Evolutionary conservation across 257 asterid genomes (phyloP), one percentile per base, ranked within the genome.

Genomic region (Fraxinus americana): DNA sequence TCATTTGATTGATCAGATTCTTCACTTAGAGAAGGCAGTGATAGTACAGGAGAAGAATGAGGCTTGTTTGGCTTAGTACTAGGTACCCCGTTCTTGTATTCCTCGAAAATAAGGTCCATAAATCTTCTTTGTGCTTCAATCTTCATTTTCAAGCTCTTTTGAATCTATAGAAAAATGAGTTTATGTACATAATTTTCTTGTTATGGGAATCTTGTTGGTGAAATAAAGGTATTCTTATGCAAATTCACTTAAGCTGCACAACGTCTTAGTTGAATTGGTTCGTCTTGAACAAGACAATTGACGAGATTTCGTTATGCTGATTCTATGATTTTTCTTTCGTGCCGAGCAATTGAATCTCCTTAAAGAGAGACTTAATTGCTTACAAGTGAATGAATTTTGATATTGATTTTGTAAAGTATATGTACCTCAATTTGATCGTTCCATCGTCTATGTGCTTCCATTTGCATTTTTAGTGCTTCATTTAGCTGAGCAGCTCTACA

Each of bases 41-140:
- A 88, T 43, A 78, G 76, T 10, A 82, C 41, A n/a, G 93, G 91
- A 74, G 94, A 41, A 41, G 48, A 87, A 83, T 70, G 84, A 25
- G 90, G 80, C 76, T 82, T 90, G 86, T 75, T 77, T 27, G 87
- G 79, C 76, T 82, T 88, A 12, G 79, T 30, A 63, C 65, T 77
- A 1, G 90, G 84, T 4, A 81, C 78, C 43, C 84, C 77, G 78
- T 75, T 85, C 83, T 80, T 89, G 83, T 76, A 83, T 54, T 93
- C 93, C 74, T 91, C 97, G 73, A 82, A 82, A 27, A 90, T 88
- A 75, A 84, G 83, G 73, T 91, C 96, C 4, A 93, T 75, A 77
- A 88, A 93, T 76, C 88, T 85, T 71, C 87, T 90, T 36, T 93
- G 98, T 48, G 94, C 97, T 86, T 91, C 93, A 3, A 93, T 88